A percentile compares a stretch with the other conserved stretches of the same genome.
Conservation (phyloP, 2,329 filamentous ascomycete species). For the Sporothrix globosa region DNA sequence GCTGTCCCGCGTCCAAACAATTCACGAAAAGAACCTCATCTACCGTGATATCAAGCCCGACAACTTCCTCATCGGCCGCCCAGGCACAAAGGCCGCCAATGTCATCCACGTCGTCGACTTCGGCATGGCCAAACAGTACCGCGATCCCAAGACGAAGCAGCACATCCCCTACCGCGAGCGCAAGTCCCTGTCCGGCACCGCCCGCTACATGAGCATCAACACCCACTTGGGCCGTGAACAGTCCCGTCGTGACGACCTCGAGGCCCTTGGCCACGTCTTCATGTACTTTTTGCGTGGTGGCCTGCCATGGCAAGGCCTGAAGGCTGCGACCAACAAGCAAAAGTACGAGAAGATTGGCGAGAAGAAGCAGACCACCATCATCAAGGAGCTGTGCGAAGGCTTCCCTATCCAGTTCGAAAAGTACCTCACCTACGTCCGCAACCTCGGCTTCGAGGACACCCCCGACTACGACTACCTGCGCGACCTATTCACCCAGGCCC, state of each 20-base stretch:
- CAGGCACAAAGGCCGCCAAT: constrained; percentile 90
- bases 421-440: constrained; percentile 95
- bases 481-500: constrained; percentile 91
- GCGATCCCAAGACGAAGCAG: constrained; percentile 98
- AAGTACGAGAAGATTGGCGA: constrained; percentile 99
- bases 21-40: constrained; percentile 99
- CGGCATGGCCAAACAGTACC: constrained; percentile 99
- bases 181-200: constrained; percentile 94
- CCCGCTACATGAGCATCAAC: constrained; percentile 99
- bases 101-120: constrained; percentile 99
- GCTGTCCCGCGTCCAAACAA: constrained; percentile 87
- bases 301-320: constrained; percentile 71
- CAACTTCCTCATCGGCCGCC: constrained; percentile 96
- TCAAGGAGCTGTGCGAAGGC: constrained; percentile 95
- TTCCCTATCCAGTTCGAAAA: constrained; percentile 98
- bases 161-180: constrained; percentile 97
- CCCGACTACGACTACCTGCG: constrained; percentile 98
- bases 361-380: constrained; percentile 97
- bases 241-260: constrained; percentile 91
- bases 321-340: constrained; percentile 80
- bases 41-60: constrained; percentile 99
- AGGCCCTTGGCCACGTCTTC: constrained; percentile 78
- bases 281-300: constrained; percentile 75
- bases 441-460: constrained; percentile 96
- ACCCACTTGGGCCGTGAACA: constrained; percentile 96